A percentile compares a stretch with the other conserved stretches of the same genome.
Evolutionary conservation across 2,329 filamentous ascomycete species (phyloP).

Genomic region (Cytospora leucostoma): DNA sequence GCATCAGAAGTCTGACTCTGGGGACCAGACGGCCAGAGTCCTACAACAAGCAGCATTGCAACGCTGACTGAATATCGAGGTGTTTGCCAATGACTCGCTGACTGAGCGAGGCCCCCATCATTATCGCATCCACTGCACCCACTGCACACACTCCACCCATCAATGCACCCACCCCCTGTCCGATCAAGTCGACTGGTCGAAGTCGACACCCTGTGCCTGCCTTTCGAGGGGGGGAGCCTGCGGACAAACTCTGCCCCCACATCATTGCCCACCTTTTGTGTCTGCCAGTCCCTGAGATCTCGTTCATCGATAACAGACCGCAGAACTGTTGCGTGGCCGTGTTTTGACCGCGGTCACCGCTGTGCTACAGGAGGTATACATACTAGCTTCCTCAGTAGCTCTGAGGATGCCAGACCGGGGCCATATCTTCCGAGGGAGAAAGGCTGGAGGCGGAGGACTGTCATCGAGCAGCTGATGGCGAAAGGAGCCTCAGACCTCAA

Average conservation of each 20-base stretch:
- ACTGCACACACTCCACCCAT: neutral
- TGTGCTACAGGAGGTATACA: neutral
- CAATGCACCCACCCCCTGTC: constrained; percentile 21
- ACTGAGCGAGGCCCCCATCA: constrained; percentile 12
- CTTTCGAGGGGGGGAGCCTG: neutral
- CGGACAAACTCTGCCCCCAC: constrained; percentile 24
- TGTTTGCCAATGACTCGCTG: constrained; percentile 27
- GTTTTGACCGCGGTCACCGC: neutral
- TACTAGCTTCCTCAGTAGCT: constrained; percentile 8
- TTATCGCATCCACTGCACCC: neutral
- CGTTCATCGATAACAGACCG: constrained; percentile 18
- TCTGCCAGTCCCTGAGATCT: constrained; percentile 18
- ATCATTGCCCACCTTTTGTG: constrained; percentile 19
- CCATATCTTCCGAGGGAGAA: constrained; percentile 5
- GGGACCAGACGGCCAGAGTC: neutral
- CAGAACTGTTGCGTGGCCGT: constrained; percentile 1
- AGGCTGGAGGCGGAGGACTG: neutral
- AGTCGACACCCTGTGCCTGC: constrained; percentile 18
- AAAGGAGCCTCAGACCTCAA: constrained; percentile 16
- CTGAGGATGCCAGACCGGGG: constrained; percentile 19
- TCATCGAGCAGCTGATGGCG: neutral
- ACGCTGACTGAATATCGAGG: constrained; percentile 15
- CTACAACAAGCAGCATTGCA: neutral
- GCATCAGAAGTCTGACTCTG: constrained; percentile 13
- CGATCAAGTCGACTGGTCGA: constrained; percentile 13